phyloP scores from a whole-genome alignment of 2,329 filamentous ascomycete species.

The Stemphylium beticola region DNA sequence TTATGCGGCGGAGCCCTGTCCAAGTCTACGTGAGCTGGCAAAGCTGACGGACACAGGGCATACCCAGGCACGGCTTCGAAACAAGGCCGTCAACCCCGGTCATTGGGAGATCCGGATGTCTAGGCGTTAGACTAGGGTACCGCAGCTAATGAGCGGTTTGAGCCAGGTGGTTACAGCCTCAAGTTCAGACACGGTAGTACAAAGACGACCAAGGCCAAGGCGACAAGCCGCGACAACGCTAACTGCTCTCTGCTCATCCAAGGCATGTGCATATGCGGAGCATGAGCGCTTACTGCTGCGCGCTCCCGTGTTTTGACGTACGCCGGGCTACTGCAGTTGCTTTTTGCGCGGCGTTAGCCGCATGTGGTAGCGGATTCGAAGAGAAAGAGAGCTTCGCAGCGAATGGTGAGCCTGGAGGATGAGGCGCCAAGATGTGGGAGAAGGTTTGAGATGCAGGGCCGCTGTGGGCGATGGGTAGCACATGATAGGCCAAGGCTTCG shows the following conservation, averaged over 20 bases:
- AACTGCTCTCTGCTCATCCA: background rate
- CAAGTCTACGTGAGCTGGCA: slow-evolving; percentile 25
- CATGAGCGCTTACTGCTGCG: slow-evolving; percentile 18
- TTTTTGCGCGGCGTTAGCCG: slow-evolving; percentile 17
- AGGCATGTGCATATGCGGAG: slow-evolving; percentile 5
- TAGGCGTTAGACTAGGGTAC: slow-evolving; percentile 22
- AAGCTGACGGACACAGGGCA: slow-evolving; percentile 21
- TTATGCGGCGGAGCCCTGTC: slow-evolving; percentile 33
- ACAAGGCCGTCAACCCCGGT: slow-evolving; percentile 35
- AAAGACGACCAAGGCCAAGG: slow-evolving; percentile 7
- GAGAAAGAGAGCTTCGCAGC: slow-evolving; percentile 7
- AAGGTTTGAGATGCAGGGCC: slow-evolving; percentile 22
- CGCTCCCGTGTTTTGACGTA: slow-evolving; percentile 12
- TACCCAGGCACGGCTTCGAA: slow-evolving; percentile 29
- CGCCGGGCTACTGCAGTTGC: slow-evolving; percentile 11
- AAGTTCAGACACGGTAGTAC: slow-evolving; percentile 8
- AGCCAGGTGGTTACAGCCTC: slow-evolving; percentile 11
- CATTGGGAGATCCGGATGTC: slow-evolving; percentile 20
- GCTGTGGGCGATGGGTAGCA: slow-evolving; percentile 1
- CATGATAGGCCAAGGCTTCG: slow-evolving; percentile 9
- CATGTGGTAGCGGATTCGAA: slow-evolving; percentile 9
- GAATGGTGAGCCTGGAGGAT: slow-evolving; percentile 13
- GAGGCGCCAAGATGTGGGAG: slow-evolving; percentile 15
- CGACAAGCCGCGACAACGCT: slow-evolving; percentile 5
- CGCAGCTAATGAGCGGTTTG: slow-evolving; percentile 26